A percentile compares a stretch with the other conserved stretches of the same genome.
phyloP scores from a whole-genome alignment of 176 grass and related monocot genomes.

The Areca catechu region DNA sequence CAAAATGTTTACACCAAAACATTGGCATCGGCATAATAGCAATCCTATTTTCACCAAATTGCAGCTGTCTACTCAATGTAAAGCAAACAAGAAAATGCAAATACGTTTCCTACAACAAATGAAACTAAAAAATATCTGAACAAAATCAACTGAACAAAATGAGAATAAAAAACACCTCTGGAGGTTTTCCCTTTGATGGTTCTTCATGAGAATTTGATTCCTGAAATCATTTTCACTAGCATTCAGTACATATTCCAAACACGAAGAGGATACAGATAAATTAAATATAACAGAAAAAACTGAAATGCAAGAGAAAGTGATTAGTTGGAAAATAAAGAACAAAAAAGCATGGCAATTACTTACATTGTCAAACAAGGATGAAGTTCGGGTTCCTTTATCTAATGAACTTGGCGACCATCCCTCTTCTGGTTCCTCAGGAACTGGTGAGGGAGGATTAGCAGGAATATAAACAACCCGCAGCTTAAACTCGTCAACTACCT shows the following conservation, averaged over 20 bases:
- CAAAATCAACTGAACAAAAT: conserved; percentile 10
- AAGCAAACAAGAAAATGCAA: too few species aligned
- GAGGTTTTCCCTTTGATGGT: conserved; percentile 28
- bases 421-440: conserved; percentile 81
- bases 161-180: conserved; percentile 46
- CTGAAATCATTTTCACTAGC: conserved; percentile 27
- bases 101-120: too few species aligned
- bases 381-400: conserved; percentile 42
- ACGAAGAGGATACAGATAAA: background rate
- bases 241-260: background rate
- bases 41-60: too few species aligned
- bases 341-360: background rate
- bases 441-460: conserved; percentile 89
- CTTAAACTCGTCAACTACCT: conserved; percentile 78
- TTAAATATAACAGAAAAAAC: conserved; percentile 13
- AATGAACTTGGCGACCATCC: conserved; percentile 40
- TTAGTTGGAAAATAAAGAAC: background rate
- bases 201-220: conserved; percentile 38
- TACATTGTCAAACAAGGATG: conserved; percentile 35
- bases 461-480: conserved; percentile 75
- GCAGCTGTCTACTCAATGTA: too few species aligned
- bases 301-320: background rate
- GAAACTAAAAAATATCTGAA: background rate
- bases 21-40: too few species aligned
- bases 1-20: too few species aligned